Percentiles rank a stretch among this genome's conserved stretches.
phyloP scores from a whole-genome alignment of 495 filamentous ascomycete species.

The Mycothermus thermophilus region DNA sequence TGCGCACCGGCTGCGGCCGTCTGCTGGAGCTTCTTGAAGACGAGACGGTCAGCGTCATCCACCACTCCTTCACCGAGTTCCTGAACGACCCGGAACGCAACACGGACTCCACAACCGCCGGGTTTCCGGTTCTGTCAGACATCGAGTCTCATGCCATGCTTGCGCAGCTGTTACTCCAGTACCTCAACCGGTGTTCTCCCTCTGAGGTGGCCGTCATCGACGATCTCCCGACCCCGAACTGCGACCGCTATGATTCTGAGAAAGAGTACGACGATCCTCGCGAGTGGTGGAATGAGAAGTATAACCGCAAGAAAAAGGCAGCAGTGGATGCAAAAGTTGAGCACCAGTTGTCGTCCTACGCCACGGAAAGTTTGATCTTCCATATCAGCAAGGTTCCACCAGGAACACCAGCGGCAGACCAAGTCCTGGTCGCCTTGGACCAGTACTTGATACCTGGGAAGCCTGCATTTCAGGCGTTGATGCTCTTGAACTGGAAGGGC shows the following conservation, averaged over 20 bases:
- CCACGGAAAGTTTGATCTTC: constrained; percentile 7
- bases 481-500: not conserved
- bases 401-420: not conserved
- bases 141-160: constrained; percentile 1
- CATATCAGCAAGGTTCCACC: constrained; percentile 4
- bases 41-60: constrained; percentile 34
- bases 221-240: not conserved
- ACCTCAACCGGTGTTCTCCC: not conserved
- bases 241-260: not conserved
- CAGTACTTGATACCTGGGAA: not conserved
- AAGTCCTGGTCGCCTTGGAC: constrained; percentile 1
- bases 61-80: constrained; percentile 42
- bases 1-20: constrained; percentile 24
- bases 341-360: constrained; percentile 8
- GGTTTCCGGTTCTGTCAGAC: not conserved
- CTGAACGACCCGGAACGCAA: constrained; percentile 16
- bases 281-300: too few species aligned
- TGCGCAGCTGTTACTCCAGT: constrained; percentile 1
- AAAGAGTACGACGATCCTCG: too few species aligned
- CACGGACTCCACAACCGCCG: not conserved
- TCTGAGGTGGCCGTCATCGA: not conserved
- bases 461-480: not conserved
- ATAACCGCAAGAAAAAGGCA: not conserved
- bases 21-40: constrained; percentile 33
- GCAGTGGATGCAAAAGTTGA: not conserved